phyloP scores from a whole-genome alignment of 495 filamentous ascomycete genomes.

The Penicillium antarcticum region DNA sequence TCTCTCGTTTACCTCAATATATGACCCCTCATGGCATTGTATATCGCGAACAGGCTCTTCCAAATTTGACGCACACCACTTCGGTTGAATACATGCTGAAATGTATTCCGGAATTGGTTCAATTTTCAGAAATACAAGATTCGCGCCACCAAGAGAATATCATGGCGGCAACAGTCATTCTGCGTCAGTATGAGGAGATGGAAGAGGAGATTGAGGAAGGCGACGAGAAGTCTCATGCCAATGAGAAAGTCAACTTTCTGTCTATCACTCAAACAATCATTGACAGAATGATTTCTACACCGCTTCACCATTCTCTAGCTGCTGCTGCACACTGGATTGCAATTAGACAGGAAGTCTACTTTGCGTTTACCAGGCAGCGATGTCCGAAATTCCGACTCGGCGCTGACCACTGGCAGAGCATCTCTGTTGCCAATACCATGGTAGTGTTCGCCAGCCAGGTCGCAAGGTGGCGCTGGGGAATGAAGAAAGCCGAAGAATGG shows the following conservation, averaged over 20 bases:
- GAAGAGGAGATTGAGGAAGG: conserved; percentile 25
- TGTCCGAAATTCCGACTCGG: conserved; percentile 12
- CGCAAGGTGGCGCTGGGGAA: conserved; percentile 23
- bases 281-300: conserved; percentile 20
- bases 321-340: conserved; percentile 26
- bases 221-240: neutral
- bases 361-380: conserved; percentile 19
- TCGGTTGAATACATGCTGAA: conserved; percentile 27
- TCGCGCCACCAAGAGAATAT: conserved; percentile 21
- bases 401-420: conserved; percentile 4
- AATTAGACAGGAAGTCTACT: conserved; percentile 26
- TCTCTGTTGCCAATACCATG: conserved; percentile 19
- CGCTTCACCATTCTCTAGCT: conserved; percentile 17
- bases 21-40: conserved; percentile 14
- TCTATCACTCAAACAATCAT: conserved; percentile 25
- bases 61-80: conserved; percentile 13
- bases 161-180: conserved; percentile 26
- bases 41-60: conserved; percentile 17
- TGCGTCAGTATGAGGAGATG: conserved; percentile 30
- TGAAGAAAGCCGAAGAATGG: conserved; percentile 14
- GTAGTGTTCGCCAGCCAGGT: conserved; percentile 24
- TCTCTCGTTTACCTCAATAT: conserved; percentile 22
- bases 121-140: conserved; percentile 17
- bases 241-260: conserved; percentile 17
- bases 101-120: conserved; percentile 24